Conservation (phyloP, 805 yeast genomes). For the Metschnikowia cubensis region DNA sequence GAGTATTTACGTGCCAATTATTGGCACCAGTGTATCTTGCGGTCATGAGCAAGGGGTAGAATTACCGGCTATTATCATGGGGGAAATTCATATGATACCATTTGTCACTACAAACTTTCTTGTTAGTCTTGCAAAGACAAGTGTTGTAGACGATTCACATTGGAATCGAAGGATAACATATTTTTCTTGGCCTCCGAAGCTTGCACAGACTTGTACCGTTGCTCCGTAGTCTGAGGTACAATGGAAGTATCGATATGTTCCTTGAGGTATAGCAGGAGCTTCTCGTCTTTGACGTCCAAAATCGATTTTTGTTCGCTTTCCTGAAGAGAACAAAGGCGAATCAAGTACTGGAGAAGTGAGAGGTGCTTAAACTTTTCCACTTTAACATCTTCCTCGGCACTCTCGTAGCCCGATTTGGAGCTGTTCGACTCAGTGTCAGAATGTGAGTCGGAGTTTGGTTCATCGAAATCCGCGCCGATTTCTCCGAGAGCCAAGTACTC, state of each 20-base stretch:
- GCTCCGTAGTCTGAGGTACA: conserved; percentile 19
- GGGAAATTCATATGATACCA: not conserved
- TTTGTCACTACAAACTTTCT: not conserved
- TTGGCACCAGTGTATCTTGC: not conserved
- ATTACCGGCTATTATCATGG: not conserved
- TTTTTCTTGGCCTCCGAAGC: conserved; percentile 15
- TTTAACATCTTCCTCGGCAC: conserved; percentile 7
- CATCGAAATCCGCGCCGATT: conserved; percentile 15
- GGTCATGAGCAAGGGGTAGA: not conserved
- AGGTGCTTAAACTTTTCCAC: conserved; percentile 31
- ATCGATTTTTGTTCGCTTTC: conserved; percentile 53
- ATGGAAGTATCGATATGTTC: conserved; percentile 44
- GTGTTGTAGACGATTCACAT: conserved; percentile 29
- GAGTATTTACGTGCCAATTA: too few relatives aligned
- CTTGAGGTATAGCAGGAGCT: conserved; percentile 53
- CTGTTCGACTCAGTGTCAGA: conserved; percentile 26
- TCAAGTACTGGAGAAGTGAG: conserved; percentile 59
- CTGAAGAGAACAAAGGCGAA: conserved; percentile 59
- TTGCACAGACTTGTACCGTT: conserved; percentile 9
- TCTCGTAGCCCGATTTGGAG: conserved; percentile 9
- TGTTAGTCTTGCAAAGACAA: conserved; percentile 20
- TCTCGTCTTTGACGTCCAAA: conserved; percentile 59
- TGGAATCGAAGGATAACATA: conserved; percentile 27
- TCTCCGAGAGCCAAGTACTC: conserved; percentile 24
- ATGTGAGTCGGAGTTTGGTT: conserved; percentile 10